phyloP scores from a whole-genome alignment of 2,329 filamentous ascomycete species.

The Lomentospora prolificans region DNA sequence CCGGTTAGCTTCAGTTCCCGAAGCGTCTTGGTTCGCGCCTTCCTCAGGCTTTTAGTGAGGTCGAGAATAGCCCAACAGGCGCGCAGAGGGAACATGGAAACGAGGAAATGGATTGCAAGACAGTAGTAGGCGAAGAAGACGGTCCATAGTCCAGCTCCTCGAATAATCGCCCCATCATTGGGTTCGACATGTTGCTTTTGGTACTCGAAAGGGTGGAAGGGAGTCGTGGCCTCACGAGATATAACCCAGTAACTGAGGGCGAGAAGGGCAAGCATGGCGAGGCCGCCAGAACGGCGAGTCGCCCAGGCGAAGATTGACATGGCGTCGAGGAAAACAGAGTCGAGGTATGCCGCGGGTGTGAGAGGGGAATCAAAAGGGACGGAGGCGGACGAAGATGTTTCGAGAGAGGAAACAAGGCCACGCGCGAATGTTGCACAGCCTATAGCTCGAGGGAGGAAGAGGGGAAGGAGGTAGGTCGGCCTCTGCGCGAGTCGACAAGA shows the following conservation, averaged over 20 bases:
- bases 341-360: constrained; percentile 3
- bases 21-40: constrained; percentile 32
- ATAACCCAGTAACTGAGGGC: constrained; percentile 46
- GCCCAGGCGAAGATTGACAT: constrained; percentile 48
- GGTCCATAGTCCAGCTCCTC: constrained; percentile 40
- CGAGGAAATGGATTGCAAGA: constrained; percentile 53
- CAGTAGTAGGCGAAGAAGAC: constrained; percentile 54
- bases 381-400: constrained; percentile 4
- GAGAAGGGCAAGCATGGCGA: constrained; percentile 41
- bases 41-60: constrained; percentile 41
- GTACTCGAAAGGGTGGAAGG: constrained; percentile 33
- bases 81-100: constrained; percentile 52
- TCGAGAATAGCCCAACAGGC: constrained; percentile 52
- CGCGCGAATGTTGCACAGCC: neutral
- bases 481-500: constrained; percentile 9
- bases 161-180: constrained; percentile 20
- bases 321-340: constrained; percentile 12
- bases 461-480: neutral
- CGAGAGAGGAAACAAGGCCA: neutral
- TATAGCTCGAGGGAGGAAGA: neutral
- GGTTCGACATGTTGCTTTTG: constrained; percentile 27
- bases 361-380: constrained; percentile 1
- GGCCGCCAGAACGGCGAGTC: constrained; percentile 41
- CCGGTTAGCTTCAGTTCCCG: constrained; percentile 36
- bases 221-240: constrained; percentile 34